Percentiles rank a stretch among this genome's conserved stretches.
Evolutionary conservation across 2,329 filamentous ascomycete genomes (phyloP).

Genomic region (Botrytis byssoidea): DNA sequence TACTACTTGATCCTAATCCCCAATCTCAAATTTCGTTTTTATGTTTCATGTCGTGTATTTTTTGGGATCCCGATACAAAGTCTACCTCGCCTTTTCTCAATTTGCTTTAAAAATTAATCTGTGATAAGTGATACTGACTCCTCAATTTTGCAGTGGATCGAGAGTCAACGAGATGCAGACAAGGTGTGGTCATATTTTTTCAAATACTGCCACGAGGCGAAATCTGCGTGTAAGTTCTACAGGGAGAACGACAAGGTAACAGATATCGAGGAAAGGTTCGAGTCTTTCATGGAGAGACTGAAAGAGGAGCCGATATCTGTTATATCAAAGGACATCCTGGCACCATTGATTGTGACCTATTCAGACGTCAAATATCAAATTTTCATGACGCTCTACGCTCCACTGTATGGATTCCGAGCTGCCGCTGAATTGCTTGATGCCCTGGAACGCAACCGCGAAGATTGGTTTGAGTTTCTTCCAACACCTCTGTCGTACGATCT

Average conservation of each 20-base stretch:
- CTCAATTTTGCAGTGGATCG: constrained; percentile 23
- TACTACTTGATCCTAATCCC: not conserved
- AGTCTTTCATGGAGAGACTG: constrained; percentile 43
- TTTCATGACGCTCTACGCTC: constrained; percentile 36
- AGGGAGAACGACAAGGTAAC: constrained; percentile 26
- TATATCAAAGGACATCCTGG: constrained; percentile 24
- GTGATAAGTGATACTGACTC: not conserved
- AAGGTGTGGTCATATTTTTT: constrained; percentile 33
- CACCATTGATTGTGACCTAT: constrained; percentile 33
- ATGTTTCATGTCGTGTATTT: no score
- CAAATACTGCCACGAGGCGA: constrained; percentile 39
- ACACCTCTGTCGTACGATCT: constrained; percentile 15
- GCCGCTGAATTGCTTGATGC: constrained; percentile 31
- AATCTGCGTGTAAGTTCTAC: constrained; percentile 37
- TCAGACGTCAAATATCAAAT: constrained; percentile 34
- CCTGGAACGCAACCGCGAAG: constrained; percentile 42
- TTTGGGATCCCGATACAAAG: not conserved
- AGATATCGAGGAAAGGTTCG: constrained; percentile 32
- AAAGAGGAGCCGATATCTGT: constrained; percentile 38
- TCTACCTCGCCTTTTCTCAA: not conserved
- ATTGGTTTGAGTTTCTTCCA: constrained; percentile 36
- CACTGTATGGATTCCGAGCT: constrained; percentile 30
- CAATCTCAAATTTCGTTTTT: not conserved
- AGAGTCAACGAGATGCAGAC: constrained; percentile 34
- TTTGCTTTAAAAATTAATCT: not conserved